These are phyloP conservation scores for Debaryomyces coudertii DNA, from an alignment of 1,139 yeast species.

Conservation along the genomic window DNA sequence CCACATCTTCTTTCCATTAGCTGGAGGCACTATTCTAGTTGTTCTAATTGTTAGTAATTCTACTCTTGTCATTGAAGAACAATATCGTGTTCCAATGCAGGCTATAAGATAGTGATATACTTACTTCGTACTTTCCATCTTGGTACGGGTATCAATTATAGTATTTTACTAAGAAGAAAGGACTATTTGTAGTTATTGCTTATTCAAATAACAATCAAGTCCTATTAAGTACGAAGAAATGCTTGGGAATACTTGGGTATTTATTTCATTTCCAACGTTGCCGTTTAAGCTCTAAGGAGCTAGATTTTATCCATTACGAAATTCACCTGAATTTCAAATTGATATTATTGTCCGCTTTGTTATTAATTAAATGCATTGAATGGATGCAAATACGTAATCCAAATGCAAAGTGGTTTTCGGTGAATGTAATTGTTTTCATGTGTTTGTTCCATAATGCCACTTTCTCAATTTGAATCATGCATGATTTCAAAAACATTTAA, in stretches of 20 bases:
- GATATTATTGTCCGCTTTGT: background rate
- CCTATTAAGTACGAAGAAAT: background rate
- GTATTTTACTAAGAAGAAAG: background rate
- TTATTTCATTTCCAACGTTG: constrained; percentile 9
- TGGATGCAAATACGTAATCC: constrained; percentile 4
- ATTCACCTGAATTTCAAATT: background rate
- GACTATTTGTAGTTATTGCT: background rate
- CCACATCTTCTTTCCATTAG: constrained; percentile 53
- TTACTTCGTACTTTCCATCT: constrained; percentile 20
- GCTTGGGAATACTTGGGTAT: constrained; percentile 9
- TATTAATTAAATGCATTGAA: constrained; percentile 4
- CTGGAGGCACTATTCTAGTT: constrained; percentile 41
- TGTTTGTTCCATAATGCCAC: background rate
- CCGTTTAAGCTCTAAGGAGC: background rate
- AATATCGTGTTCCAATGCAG: background rate
- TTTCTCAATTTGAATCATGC: background rate
- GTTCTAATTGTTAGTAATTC: constrained; percentile 11
- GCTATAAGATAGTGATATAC: constrained; percentile 10
- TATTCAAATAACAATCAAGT: background rate
- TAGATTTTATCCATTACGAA: constrained; percentile 2
- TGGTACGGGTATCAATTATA: constrained; percentile 19
- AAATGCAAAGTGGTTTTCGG: background rate
- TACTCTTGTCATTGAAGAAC: background rate
- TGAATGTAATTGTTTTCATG: background rate
- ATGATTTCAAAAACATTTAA: background rate